A percentile compares a stretch with the other conserved stretches of the same genome.
Evolutionary conservation across 345 rosid species (phyloP).

Genomic region (Sisymbrium irio): DNA sequence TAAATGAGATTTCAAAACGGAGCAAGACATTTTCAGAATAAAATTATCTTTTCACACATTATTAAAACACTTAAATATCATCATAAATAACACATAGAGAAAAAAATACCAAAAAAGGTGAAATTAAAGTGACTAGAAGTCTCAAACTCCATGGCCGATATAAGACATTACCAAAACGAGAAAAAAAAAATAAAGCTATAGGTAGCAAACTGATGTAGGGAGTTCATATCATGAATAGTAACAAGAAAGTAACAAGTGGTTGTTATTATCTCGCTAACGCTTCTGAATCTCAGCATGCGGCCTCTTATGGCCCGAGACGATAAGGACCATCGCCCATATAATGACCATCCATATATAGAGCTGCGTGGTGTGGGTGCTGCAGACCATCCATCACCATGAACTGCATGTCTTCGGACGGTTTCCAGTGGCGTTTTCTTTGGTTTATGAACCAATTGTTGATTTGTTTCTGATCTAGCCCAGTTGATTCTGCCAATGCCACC

Average conservation of each 20-base stretch:
- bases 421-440: slow-evolving; percentile 98
- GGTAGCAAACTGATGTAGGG: slow-evolving; percentile 3
- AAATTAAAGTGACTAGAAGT: slow-evolving; percentile 4
- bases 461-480: slow-evolving; percentile 98
- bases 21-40: neutral
- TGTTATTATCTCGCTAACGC: slow-evolving; percentile 6
- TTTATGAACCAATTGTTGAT: slow-evolving; percentile 99
- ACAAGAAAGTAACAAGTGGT: slow-evolving; percentile 5
- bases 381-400: slow-evolving; percentile 99
- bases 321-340: slow-evolving; percentile 92
- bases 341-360: slow-evolving; percentile 89
- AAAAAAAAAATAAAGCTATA: slow-evolving; percentile 7
- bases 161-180: neutral
- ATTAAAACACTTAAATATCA: neutral
- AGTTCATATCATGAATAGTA: neutral
- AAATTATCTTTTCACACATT: neutral
- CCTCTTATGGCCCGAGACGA: slow-evolving; percentile 75
- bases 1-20: neutral
- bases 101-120: neutral
- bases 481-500: slow-evolving; percentile 91
- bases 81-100: neutral
- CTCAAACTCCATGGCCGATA: neutral
- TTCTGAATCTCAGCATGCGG: slow-evolving; percentile 9
- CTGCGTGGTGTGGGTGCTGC: slow-evolving; percentile 72
- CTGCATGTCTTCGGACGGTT: slow-evolving; percentile 99